These are phyloP conservation scores for Rugonectria rugulosa DNA, from an alignment of 2,329 filamentous ascomycete genomes.

Conservation along the genomic window DNA sequence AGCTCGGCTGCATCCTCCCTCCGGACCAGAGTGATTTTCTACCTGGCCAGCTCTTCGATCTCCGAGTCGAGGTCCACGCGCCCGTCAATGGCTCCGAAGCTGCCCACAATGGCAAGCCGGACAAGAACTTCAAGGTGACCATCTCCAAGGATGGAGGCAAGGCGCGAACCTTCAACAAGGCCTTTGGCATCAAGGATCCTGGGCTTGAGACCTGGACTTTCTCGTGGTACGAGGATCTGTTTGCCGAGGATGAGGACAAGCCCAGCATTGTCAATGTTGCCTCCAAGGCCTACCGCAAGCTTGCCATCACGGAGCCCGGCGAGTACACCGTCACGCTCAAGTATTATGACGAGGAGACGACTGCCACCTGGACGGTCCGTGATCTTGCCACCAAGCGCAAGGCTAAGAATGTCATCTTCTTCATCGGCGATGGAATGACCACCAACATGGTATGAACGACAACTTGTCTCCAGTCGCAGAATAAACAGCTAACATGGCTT, in stretches of 20 bases:
- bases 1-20: slow-evolving; percentile 66
- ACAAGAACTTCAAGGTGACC: slow-evolving; percentile 78
- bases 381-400: slow-evolving; percentile 73
- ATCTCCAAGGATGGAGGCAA: slow-evolving; percentile 70
- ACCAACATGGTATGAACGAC: slow-evolving; percentile 67
- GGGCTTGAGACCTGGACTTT: slow-evolving; percentile 83
- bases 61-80: slow-evolving; percentile 83
- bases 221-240: slow-evolving; percentile 85
- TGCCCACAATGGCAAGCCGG: slow-evolving; percentile 71
- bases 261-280: slow-evolving; percentile 81
- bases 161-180: slow-evolving; percentile 65
- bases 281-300: slow-evolving; percentile 77
- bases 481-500: slow-evolving; percentile 16
- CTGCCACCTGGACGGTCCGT: slow-evolving; percentile 79
- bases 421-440: slow-evolving; percentile 79
- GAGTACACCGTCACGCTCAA: slow-evolving; percentile 78
- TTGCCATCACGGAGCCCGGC: slow-evolving; percentile 80
- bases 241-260: slow-evolving; percentile 73
- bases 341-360: slow-evolving; percentile 78
- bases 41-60: slow-evolving; percentile 83
- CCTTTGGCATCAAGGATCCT: slow-evolving; percentile 75
- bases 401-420: slow-evolving; percentile 86
- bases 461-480: background rate
- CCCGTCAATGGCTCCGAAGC: slow-evolving; percentile 83
- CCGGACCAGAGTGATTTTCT: slow-evolving; percentile 80